Evolutionary conservation across 345 rosid species (phyloP).

Genomic region (Salix viminalis): DNA sequence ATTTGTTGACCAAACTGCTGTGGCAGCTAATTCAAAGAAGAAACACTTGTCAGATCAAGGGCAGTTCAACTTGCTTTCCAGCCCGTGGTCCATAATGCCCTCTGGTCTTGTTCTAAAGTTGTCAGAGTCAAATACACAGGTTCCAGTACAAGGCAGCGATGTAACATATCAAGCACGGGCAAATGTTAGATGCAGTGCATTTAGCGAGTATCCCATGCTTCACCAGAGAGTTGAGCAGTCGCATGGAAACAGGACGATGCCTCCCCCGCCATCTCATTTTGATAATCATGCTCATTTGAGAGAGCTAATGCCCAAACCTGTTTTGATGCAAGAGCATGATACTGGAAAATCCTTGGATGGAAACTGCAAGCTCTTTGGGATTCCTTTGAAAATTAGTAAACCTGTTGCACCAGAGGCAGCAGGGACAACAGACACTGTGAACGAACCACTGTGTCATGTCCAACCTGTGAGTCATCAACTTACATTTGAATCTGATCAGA

Average conservation of each 20-base stretch:
- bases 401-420: conserved; percentile 19
- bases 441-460: conserved; percentile 5
- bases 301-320: conserved; percentile 15
- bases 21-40: conserved; percentile 13
- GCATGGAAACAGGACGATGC: conserved; percentile 32
- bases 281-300: conserved; percentile 16
- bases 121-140: conserved; percentile 23
- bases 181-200: conserved; percentile 20
- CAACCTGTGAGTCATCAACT: conserved; percentile 13
- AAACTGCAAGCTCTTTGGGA: conserved; percentile 47
- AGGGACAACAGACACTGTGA: neutral
- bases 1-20: conserved; percentile 19
- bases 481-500: conserved; percentile 18
- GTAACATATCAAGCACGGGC: conserved; percentile 13
- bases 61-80: conserved; percentile 22
- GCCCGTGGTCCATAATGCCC: conserved; percentile 33
- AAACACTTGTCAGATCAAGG: conserved; percentile 23
- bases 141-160: conserved; percentile 24
- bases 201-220: conserved; percentile 17
- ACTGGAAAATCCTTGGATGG: conserved; percentile 28
- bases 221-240: conserved; percentile 22
- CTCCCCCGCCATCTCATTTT: conserved; percentile 24
- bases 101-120: conserved; percentile 28
- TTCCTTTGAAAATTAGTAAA: conserved; percentile 31
- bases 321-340: conserved; percentile 19